These are phyloP conservation scores for Quercus aquifolioides DNA, from an alignment of 306 rosid species.

Conservation along the genomic window DNA sequence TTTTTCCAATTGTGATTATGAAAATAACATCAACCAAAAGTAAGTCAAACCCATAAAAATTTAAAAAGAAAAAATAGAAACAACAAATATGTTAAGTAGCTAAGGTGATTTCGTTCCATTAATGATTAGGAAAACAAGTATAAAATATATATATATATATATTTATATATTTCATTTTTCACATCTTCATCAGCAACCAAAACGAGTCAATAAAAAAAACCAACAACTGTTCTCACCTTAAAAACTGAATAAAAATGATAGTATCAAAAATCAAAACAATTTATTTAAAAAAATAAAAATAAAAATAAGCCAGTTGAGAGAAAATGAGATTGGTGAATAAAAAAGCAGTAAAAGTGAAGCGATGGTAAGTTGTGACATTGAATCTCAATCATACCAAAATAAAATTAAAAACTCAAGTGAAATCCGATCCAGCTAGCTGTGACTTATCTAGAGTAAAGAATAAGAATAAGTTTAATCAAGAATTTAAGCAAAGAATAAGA, in stretches of 20 bases:
- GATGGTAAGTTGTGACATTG: not conserved
- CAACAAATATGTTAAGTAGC: not conserved
- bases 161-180: not conserved
- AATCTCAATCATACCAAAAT: constrained; percentile 20
- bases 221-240: too few species aligned
- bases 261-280: not conserved
- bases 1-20: too few species aligned
- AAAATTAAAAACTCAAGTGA: not conserved
- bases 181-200: not conserved
- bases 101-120: not conserved
- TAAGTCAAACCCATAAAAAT: not conserved
- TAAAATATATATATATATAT: too few species aligned
- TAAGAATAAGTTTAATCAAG: constrained; percentile 31
- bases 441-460: not conserved
- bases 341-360: not conserved
- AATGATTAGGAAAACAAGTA: not conserved
- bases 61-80: not conserved
- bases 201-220: not conserved
- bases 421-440: constrained; percentile 27
- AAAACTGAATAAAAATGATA: too few species aligned
- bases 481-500: constrained; percentile 48
- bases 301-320: not conserved
- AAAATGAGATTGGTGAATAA: constrained; percentile 6
- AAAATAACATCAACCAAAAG: too few species aligned
- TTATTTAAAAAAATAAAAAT: not conserved